Evolutionary conservation across 2,329 filamentous ascomycete species (phyloP), one percentile per base, ranked within the genome.

Genomic region (Diplocarpon mali): DNA sequence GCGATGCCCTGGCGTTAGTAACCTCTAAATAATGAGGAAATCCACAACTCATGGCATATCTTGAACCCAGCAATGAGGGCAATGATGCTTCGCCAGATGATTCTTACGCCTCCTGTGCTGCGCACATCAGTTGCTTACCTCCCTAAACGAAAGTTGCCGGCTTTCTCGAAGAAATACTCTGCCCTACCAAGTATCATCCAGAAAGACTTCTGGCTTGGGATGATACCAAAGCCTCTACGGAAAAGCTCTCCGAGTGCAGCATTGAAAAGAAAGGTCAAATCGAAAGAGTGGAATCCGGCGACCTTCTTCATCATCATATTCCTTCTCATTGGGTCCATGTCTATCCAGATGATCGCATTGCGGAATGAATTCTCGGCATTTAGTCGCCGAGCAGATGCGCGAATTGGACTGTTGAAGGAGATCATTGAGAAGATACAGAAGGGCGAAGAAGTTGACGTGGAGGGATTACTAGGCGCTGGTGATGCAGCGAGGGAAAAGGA

Each of bases 251-350:
- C 67, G 60, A 53, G 69, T 55, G 41, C 60, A 55, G 13, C 57
- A 50, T 36, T 45, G 32, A 52, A 55, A 35, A 66, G 66, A 57
- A 64, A 67, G 29, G 57, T 62, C 17, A 75, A 71, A 52, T 67
- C 72, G 13, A 81, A 76, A 59, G 75, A 78, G 54, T 85, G 82
- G 80, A 90, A 90, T 55, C 84, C 85, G 2, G 83, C 83, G 15
- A 88, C 81, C 0, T 90, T 87, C 59, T 92, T 81, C 63, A 85
- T 90, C 54, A 69, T 80, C 56, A 85, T 90, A 51, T 88, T 88
- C 58, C 69, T 88, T 34, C 73, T 96, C 51, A 90, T 96, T 52
- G 93, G 93, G 3, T 95, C 87, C 50, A 94, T 95, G 72, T 85
- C 90, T 12, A 95, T 98, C 56, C 85, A 95, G 58, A 85, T 92